Evolutionary conservation across 192 early-diverging fungal genomes (phyloP).

Genomic region (Phycomyces blakesleeanus): DNA sequence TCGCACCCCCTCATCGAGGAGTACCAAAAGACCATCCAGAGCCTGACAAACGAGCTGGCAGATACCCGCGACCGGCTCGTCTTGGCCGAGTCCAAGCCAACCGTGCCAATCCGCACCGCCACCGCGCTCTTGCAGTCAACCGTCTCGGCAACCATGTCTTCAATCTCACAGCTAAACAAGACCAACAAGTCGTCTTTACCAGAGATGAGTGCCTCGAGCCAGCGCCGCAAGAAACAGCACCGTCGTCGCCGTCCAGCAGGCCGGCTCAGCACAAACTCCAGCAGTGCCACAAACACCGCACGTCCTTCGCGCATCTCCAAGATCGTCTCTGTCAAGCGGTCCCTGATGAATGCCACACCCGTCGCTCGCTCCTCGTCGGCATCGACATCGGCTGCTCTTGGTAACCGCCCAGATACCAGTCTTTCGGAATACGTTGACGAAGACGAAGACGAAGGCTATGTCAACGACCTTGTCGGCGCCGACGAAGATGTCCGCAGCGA

Average conservation of each 20-base stretch:
- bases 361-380: too few relatives aligned
- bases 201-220: not conserved
- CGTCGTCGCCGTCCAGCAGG: constrained; percentile 5
- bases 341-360: not conserved
- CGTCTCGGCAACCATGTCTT: not conserved
- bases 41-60: constrained; percentile 20
- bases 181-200: too few relatives aligned
- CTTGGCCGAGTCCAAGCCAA: constrained; percentile 4
- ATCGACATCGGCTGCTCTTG: not conserved
- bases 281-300: constrained; percentile 15
- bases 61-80: constrained; percentile 29
- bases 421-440: not conserved
- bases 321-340: not conserved
- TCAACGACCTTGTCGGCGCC: constrained; percentile 11
- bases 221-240: constrained; percentile 6
- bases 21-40: constrained; percentile 29
- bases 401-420: not conserved
- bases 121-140: not conserved
- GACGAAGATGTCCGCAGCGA: constrained; percentile 24
- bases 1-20: constrained; percentile 31
- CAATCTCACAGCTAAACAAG: not conserved
- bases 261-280: constrained; percentile 11
- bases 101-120: not conserved
- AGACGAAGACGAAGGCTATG: constrained; percentile 24
- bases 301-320: not conserved